phyloP scores from a whole-genome alignment of 1,139 yeast species.

The Candida pseudoviswanathii region DNA sequence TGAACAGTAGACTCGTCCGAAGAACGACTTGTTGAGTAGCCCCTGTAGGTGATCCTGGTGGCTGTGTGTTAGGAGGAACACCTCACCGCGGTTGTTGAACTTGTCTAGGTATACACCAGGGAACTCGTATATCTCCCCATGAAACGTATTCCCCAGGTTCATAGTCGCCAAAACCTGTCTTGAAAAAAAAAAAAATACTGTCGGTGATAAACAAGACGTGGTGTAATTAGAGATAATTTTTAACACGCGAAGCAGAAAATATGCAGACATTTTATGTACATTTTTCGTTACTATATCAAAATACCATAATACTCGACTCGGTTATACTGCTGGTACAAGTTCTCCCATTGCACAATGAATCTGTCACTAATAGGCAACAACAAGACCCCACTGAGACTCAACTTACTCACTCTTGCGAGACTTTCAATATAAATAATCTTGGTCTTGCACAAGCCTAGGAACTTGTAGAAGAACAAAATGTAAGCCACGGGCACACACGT shows the following conservation, averaged over 20 bases:
- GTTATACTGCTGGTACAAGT: constrained; percentile 52
- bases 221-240: constrained; percentile 4
- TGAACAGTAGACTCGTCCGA: constrained; percentile 53
- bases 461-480: constrained; percentile 55
- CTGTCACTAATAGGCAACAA: constrained; percentile 72
- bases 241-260: constrained; percentile 4
- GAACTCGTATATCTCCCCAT: constrained; percentile 30
- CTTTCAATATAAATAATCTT: constrained; percentile 83
- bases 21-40: constrained; percentile 38
- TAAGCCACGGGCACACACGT: constrained; percentile 80
- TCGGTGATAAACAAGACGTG: no score
- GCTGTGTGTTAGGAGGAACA: constrained; percentile 52
- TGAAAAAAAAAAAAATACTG: background rate
- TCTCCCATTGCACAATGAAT: constrained; percentile 91
- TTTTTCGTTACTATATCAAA: constrained; percentile 45
- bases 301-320: constrained; percentile 79
- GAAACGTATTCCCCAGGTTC: constrained; percentile 14
- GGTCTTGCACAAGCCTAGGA: constrained; percentile 53
- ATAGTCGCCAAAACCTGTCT: background rate
- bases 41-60: constrained; percentile 63
- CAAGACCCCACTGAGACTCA: constrained; percentile 78
- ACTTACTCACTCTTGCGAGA: constrained; percentile 74
- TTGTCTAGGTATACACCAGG: constrained; percentile 45
- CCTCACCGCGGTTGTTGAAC: constrained; percentile 33
- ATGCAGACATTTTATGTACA: background rate